Evolutionary conservation across 352 stramenopile genomes (phyloP), one percentile per base, ranked within the genome.

Genomic region (Halophytophthora polymorphica): DNA sequence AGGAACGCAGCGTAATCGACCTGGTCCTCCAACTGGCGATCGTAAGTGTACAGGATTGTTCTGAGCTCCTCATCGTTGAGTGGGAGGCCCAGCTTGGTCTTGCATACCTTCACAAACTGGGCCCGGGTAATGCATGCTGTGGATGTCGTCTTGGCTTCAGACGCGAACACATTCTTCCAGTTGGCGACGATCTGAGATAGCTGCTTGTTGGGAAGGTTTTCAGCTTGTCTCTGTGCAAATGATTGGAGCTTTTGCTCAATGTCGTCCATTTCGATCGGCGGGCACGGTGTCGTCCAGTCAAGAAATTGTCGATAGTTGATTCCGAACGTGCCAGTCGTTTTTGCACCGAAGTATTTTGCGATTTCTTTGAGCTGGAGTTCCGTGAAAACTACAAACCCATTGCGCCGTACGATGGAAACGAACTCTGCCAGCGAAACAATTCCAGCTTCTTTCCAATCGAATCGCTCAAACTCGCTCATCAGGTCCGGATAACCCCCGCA

Each of bases 231-330:
- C 14, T 77, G 50, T 8, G 64, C 77, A 33, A 56, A 69, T n/a
- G 56, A 56, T 18, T 67, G 77, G 8, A 89, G 58, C 34, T 84
- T 86, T 19, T 53, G 37, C 34, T 88, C 77, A 13, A 87, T 52
- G 13, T 53, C 54, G 21, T 73, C 64, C 17, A 87, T 71, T 22
- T 72, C 61, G 7, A 67, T 44, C 18, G 61, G 29, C 14, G 61
- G 45, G 43, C 17, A 52, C 15, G 71, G 77, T 6, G 70, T 84
- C 29, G 72, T 77, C 81, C 81, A 91, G 46, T 89, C 71, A 25
- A 91, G 47, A 19, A 88, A 87, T 33, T 83, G 64, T 3, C 63
- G 62, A 42, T 87, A 89, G 29, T 88, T 83, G 23, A 91, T 73
- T 2, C 70, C 76, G 50, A 85, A 88, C 3, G 53, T 33, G 0